These are phyloP conservation scores for Calonectria hongkongensis DNA, from an alignment of 2,329 filamentous ascomycete species.

Conservation along the genomic window DNA sequence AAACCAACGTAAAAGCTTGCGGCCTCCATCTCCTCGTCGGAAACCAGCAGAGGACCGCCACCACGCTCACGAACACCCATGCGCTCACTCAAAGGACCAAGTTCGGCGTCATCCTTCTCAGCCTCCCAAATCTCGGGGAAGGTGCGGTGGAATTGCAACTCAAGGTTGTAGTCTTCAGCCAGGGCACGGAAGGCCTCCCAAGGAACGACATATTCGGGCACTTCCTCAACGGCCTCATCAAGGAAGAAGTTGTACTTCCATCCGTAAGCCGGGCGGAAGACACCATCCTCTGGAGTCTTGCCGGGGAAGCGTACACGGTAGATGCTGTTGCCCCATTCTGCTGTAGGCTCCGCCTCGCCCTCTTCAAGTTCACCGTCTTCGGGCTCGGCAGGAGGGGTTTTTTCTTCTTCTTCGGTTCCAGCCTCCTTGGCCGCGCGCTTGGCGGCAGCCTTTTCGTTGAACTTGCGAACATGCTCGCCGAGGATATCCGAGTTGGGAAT, in stretches of 20 bases:
- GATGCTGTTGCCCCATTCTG: constrained; percentile 94
- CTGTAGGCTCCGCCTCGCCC: constrained; percentile 77
- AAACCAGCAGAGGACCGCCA: constrained; percentile 81
- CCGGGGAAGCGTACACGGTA: constrained; percentile 93
- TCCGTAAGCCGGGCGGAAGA: constrained; percentile 95
- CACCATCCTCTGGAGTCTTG: constrained; percentile 87
- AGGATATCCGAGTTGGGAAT: constrained; percentile 98
- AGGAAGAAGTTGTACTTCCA: constrained; percentile 99
- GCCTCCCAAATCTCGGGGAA: constrained; percentile 95
- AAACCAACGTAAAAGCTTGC: constrained; percentile 94
- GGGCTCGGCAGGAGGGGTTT: constrained; percentile 54
- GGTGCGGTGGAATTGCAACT: constrained; percentile 93
- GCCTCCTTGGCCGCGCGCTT: constrained; percentile 57
- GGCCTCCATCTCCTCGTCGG: constrained; percentile 92
- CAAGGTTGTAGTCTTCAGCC: constrained; percentile 97
- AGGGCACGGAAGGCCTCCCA: constrained; percentile 98
- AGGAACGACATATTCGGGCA: constrained; percentile 97
- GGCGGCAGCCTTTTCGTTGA: constrained; percentile 75
- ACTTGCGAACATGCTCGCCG: constrained; percentile 83
- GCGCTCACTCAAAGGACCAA: constrained; percentile 92
- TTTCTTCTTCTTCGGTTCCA: constrained; percentile 44
- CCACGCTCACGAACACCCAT: constrained; percentile 91
- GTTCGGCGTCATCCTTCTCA: constrained; percentile 87
- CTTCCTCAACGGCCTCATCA: constrained; percentile 95
- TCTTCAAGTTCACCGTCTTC: constrained; percentile 74